Conservation (phyloP, 495 filamentous ascomycete genomes). For the Pyrenula aspistea region DNA sequence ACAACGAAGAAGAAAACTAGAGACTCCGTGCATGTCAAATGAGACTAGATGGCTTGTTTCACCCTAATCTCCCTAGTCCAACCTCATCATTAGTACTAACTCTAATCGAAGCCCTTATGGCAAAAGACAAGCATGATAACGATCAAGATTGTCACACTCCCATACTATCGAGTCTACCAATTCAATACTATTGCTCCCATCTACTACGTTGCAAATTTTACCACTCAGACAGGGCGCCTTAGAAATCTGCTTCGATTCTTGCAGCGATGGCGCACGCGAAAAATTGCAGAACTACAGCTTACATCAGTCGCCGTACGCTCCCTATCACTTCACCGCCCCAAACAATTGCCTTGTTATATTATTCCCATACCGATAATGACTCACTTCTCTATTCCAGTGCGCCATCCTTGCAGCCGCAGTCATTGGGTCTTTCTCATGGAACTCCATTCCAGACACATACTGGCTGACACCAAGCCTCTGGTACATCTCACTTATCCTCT, state of each 20-base stretch:
- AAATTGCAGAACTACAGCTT: constrained; percentile 16
- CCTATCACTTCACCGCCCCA: no score
- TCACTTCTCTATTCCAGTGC: no score
- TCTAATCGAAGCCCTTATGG: no score
- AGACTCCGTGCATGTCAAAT: no score
- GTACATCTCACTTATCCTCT: constrained; percentile 16
- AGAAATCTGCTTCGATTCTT: constrained; percentile 45
- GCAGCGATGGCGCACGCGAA: constrained; percentile 40
- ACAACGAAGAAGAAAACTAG: no score
- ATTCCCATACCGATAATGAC: no score
- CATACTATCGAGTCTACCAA: not conserved
- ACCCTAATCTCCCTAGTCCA: no score
- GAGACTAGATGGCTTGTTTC: no score
- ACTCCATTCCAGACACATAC: constrained; percentile 6
- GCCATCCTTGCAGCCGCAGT: constrained; percentile 15
- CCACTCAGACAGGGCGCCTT: constrained; percentile 4
- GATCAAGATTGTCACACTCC: not conserved
- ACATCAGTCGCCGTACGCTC: constrained; percentile 14
- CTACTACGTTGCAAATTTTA: not conserved
- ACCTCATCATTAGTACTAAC: no score
- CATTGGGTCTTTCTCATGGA: constrained; percentile 21
- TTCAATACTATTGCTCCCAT: not conserved
- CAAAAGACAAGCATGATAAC: no score
- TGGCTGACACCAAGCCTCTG: constrained; percentile 15
- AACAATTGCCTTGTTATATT: no score